Base-by-base conservation (phyloP, 2,329 filamentous ascomycete species). In the Sporothrix brasiliensis region DNA sequence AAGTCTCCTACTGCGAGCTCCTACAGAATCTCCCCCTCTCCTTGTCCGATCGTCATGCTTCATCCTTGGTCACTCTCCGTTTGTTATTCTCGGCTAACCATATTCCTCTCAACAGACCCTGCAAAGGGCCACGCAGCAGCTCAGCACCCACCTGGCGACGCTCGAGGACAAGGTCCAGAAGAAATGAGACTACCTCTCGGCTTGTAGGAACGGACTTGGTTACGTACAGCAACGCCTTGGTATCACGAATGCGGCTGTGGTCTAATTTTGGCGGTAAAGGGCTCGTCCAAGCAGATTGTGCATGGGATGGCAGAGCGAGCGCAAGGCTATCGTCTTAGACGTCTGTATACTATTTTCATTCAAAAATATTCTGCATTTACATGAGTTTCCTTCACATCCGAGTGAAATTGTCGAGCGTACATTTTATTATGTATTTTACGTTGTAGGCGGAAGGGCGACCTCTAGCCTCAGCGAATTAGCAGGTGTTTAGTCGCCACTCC, bases 121-220 rank as follows among this genome's bases (percentile, higher is more conserved):
- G 65, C 94, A 97, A 86, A 86, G 89, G 66, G 92, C 93, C 65
- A 94, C 97, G 70, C 91, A 94, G 80, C 88, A 92, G 78, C 88
- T 97, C 79, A 93, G 93, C 81, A 88, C 87, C 73, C 96, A 97
- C 79, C 89, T 97, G 74, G 88, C 89, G 78, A 87, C 87, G 67
- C 83, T 98, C 74, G 94, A 98, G 83, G 87, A 92, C 76, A 93
- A 91, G 83, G 86, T 94, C 75, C 88, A 90, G 75, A 76, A 88
- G 77, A 86, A 89, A 76, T 79, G 81, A 83, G 27, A n/a, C n/a
- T 44, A 21, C 34, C n/a, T 6, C 14, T 13, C 11, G 44, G 10
- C 19, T 3, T 24, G 10, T 39, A 34, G 4, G n/a, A 24, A n/a
- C 4, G n/a, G 34, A 16, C 56, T 24, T 24, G 56, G 6, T 34